Evolutionary conservation across 352 stramenopile species (phyloP), one percentile per base, ranked within the genome.

Genomic region (Plasmopara viticola): DNA sequence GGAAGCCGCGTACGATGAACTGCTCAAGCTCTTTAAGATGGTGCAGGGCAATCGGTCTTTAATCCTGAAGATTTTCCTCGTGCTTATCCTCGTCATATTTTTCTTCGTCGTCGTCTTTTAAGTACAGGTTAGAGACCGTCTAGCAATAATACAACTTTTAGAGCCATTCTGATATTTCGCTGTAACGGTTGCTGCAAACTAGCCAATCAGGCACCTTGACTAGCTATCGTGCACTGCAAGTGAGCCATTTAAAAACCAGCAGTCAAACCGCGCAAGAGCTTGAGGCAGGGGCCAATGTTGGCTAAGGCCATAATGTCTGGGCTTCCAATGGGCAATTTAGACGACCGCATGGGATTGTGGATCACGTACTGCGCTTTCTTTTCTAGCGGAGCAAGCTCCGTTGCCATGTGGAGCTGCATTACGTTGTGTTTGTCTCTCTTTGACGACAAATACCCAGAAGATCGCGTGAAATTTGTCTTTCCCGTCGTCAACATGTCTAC

Each of bases 11-110:
- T 77, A 93, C 46, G 72, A 71, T 20, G 83, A 90, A 50, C 63
- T 93, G 56, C 66, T 93, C 40, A 90, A 90, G 58, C 76, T 87
- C 38, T 93, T 86, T 63, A 88, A 84, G 53, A 90, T 90, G 76
- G 74, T 87, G 13, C 74, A 72, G 15, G 73, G 79, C 29, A 93
- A 93, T 50, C 82, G 82, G 5, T 81, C 79, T 48, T 65, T 93
- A 42, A 93, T 93, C 52, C 47, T 93, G 51, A 93, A 93, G 70
- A 84, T 93, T 61, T 93, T 93, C 55, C 51, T 90, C 60, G 64
- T 93, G 40, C 62, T 93, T 15, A 49, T 93, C 25, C 62, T 93
- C 43, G 71, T 90, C 56, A 90, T 90, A 51, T 90, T 90, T 62
- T 72, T 90, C 56, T 93, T 93, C 50, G 66, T 89, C 34, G 83